Evolutionary conservation across 225 moss, liverwort and hornwort genomes (phyloP).

Genomic region (Thuidium tamariscinum): DNA sequence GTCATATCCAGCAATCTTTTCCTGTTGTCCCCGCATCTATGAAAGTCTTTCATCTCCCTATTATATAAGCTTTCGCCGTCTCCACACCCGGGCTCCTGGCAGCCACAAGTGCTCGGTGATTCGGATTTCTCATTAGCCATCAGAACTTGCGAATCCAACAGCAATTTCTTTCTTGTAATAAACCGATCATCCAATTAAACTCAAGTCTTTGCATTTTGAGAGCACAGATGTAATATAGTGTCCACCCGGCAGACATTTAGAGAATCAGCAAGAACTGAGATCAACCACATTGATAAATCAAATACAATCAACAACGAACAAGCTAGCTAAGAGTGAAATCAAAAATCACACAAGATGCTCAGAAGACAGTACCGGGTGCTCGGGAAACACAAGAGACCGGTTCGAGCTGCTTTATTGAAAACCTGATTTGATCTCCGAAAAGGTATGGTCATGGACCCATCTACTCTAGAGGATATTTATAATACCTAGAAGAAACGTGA

Average conservation of each 20-base stretch:
- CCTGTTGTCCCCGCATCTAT: neutral
- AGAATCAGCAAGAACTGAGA: neutral
- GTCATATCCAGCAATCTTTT: neutral
- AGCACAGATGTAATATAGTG: neutral
- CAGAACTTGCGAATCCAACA: neutral
- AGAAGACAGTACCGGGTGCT: neutral
- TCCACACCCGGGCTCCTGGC: slow-evolving; percentile 2
- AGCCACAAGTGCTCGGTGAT: neutral
- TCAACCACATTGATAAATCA: neutral
- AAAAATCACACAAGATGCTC: neutral
- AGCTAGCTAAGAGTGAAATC: neutral
- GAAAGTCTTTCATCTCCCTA: slow-evolving; percentile 10
- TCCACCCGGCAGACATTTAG: neutral
- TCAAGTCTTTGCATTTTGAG: neutral
- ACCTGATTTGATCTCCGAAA: neutral
- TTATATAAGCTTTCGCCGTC: neutral
- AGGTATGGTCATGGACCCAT: neutral
- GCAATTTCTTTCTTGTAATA: neutral
- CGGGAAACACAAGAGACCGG: neutral
- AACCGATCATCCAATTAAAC: neutral
- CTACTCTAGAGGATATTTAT: neutral
- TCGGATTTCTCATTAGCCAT: neutral
- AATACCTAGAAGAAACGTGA: neutral
- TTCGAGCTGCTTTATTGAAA: slow-evolving; percentile 10
- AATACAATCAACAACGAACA: neutral